phyloP scores from a whole-genome alignment of 2,329 filamentous ascomycete genomes.

The Fusarium sp. region DNA sequence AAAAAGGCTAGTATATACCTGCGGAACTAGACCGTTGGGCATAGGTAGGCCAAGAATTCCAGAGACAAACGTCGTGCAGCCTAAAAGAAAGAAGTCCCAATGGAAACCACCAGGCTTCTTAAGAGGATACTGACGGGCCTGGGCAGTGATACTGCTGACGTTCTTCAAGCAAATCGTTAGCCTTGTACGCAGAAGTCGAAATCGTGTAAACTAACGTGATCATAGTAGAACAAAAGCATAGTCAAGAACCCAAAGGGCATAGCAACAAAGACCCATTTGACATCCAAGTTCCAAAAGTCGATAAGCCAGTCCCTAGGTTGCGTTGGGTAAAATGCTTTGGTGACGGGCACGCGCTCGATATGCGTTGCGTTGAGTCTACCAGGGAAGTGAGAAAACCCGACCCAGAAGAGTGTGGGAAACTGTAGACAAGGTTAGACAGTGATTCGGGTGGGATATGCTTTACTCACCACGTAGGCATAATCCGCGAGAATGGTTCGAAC shows the following conservation, averaged over 20 bases:
- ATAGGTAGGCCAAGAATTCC: slow-evolving; percentile 2
- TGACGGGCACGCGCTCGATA: not conserved
- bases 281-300: slow-evolving; percentile 4
- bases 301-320: not conserved
- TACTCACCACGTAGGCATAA: slow-evolving; percentile 3
- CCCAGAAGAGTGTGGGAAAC: slow-evolving; percentile 2
- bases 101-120: slow-evolving; percentile 9
- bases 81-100: slow-evolving; percentile 3
- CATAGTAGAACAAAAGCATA: slow-evolving; percentile 9
- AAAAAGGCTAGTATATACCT: not conserved
- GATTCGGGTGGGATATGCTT: too few relatives aligned
- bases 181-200: too few relatives aligned
- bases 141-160: slow-evolving; percentile 4
- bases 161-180: too few relatives aligned
- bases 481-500: not conserved
- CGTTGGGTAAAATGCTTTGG: not conserved
- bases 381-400: slow-evolving; percentile 4
- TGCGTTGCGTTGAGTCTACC: not conserved
- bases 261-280: not conserved
- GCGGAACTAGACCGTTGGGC: not conserved
- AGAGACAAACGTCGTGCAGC: slow-evolving; percentile 2
- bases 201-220: not conserved
- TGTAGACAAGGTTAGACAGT: not conserved
- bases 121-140: not conserved
- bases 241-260: slow-evolving; percentile 1